Evolutionary conservation across 345 rosid species (phyloP).

Genomic region (Reutealis trisperma): DNA sequence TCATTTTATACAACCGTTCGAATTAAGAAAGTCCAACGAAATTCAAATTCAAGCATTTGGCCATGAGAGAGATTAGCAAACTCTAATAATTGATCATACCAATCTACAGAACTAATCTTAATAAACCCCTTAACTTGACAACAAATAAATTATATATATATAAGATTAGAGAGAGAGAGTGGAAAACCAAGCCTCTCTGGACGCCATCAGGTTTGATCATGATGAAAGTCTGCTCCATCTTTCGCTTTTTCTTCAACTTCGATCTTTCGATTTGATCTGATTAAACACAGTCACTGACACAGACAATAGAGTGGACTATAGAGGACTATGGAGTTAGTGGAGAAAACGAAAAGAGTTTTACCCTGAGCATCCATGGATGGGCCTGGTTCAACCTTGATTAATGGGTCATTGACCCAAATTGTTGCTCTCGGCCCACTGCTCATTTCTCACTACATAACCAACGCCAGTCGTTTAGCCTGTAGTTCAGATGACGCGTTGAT

Average conservation of each 20-base stretch:
- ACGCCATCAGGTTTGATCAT: constrained; percentile 98
- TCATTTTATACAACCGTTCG: too few relatives aligned
- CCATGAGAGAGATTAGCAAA: neutral
- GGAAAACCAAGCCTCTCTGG: constrained; percentile 65
- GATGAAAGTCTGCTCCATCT: constrained; percentile 86
- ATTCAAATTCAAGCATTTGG: neutral
- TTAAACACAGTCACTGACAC: neutral
- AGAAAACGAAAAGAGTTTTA: neutral
- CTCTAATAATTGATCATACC: too few relatives aligned
- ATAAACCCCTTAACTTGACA: neutral
- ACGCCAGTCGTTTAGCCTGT: too few relatives aligned
- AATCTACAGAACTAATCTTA: neutral
- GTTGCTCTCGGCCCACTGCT: too few relatives aligned
- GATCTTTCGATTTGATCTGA: neutral
- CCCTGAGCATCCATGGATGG: neutral
- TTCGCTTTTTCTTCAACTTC: neutral
- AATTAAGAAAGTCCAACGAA: too few relatives aligned
- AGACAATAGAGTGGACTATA: too few relatives aligned
- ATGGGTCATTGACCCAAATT: neutral
- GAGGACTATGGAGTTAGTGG: too few relatives aligned
- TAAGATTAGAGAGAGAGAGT: neutral
- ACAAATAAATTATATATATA: too few relatives aligned
- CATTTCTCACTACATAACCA: too few relatives aligned
- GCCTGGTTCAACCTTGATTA: neutral
- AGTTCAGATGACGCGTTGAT: too few relatives aligned